A percentile compares a stretch with the other conserved stretches of the same genome.
These are phyloP conservation scores for Xylaria flabelliformis DNA, from an alignment of 495 filamentous ascomycete species.

Conservation along the genomic window DNA sequence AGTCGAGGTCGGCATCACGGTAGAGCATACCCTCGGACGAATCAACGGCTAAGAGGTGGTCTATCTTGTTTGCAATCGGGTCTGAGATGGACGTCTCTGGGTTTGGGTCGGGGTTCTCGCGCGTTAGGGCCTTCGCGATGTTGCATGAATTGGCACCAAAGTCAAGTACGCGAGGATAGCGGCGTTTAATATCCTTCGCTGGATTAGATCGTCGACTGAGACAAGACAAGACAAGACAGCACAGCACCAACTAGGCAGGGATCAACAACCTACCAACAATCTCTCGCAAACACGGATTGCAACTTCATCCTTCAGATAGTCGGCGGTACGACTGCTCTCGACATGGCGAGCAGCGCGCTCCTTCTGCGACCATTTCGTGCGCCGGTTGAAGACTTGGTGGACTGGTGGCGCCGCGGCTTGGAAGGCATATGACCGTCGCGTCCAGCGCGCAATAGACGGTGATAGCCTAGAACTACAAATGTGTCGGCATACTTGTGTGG, in stretches of 20 bases:
- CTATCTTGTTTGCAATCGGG: slow-evolving; percentile 70
- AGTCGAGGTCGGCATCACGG: slow-evolving; percentile 78
- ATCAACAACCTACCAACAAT: slow-evolving; percentile 65
- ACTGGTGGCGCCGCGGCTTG: slow-evolving; percentile 76
- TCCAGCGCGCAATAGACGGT: slow-evolving; percentile 17
- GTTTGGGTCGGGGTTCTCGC: slow-evolving; percentile 67
- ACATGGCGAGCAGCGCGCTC: slow-evolving; percentile 79
- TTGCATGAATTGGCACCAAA: slow-evolving; percentile 96
- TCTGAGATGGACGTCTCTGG: slow-evolving; percentile 57
- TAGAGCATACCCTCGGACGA: slow-evolving; percentile 78
- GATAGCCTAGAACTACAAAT: slow-evolving; percentile 1
- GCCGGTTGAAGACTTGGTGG: slow-evolving; percentile 89
- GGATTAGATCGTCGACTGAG: not conserved
- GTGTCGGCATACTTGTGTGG: slow-evolving; percentile 24
- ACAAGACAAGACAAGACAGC: not conserved
- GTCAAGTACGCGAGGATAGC: slow-evolving; percentile 85
- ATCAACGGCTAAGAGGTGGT: slow-evolving; percentile 78
- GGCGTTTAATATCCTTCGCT: slow-evolving; percentile 84
- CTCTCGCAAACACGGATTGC: slow-evolving; percentile 85
- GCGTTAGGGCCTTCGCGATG: slow-evolving; percentile 79
- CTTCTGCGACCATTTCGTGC: slow-evolving; percentile 86
- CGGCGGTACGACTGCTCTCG: slow-evolving; percentile 75
- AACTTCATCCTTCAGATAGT: slow-evolving; percentile 93
- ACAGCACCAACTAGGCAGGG: not conserved
- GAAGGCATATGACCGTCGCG: slow-evolving; percentile 70